Evolutionary conservation across 2,329 filamentous ascomycete species (phyloP).

Genomic region (Thermochaetoides dissita): DNA sequence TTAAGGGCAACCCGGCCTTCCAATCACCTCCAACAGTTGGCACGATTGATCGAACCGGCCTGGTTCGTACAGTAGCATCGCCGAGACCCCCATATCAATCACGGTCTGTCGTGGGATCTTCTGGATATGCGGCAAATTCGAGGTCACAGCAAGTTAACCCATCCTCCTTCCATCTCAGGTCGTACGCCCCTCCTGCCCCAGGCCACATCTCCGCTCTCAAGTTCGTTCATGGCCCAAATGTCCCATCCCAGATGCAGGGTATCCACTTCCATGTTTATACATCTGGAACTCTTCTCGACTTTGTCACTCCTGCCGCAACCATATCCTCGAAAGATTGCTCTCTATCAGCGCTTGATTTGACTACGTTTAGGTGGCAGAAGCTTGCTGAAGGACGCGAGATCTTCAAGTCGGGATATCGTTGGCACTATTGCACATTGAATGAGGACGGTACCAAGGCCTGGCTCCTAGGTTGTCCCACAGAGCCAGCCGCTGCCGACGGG

Average conservation of each 20-base stretch:
- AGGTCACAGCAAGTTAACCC: slow-evolving; percentile 53
- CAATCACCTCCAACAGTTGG: slow-evolving; percentile 51
- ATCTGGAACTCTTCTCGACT: slow-evolving; percentile 81
- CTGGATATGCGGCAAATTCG: slow-evolving; percentile 55
- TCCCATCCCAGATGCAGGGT: slow-evolving; percentile 78
- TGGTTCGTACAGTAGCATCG: slow-evolving; percentile 30
- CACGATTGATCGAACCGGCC: slow-evolving; percentile 32
- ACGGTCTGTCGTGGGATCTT: slow-evolving; percentile 39
- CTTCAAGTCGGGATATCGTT: slow-evolving; percentile 81
- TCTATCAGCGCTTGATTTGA: slow-evolving; percentile 75
- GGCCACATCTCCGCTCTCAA: slow-evolving; percentile 81
- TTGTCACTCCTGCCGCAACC: slow-evolving; percentile 81
- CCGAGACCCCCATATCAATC: slow-evolving; percentile 39
- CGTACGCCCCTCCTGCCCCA: slow-evolving; percentile 72
- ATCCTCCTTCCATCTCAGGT: slow-evolving; percentile 50
- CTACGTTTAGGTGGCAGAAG: slow-evolving; percentile 83
- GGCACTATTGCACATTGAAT: slow-evolving; percentile 97
- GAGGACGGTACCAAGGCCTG: slow-evolving; percentile 91
- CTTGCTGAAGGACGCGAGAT: slow-evolving; percentile 88
- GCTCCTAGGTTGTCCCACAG: slow-evolving; percentile 83
- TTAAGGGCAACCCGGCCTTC: slow-evolving; percentile 80
- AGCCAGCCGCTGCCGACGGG: slow-evolving; percentile 50
- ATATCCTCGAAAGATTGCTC: slow-evolving; percentile 81
- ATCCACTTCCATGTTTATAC: slow-evolving; percentile 94
- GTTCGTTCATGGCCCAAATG: slow-evolving; percentile 73